A percentile compares a stretch with the other conserved stretches of the same genome.
Evolutionary conservation across 441 rosid species (phyloP).

Genomic region (Viola pubescens): DNA sequence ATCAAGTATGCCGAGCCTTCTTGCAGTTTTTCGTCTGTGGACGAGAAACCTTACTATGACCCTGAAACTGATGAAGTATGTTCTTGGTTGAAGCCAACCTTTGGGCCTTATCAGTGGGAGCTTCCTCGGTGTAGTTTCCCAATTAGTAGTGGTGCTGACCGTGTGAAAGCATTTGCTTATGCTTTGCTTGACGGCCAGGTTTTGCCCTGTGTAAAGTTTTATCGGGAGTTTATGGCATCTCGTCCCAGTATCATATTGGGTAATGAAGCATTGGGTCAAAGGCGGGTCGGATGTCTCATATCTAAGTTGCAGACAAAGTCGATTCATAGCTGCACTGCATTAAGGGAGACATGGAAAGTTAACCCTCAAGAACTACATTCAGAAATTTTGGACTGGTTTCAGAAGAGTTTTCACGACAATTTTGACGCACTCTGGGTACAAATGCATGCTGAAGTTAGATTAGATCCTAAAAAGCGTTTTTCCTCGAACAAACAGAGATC

Average conservation of each 20-base stretch:
- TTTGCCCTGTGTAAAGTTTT: constrained; percentile 53
- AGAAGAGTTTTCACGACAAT: constrained; percentile 37
- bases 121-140: constrained; percentile 50
- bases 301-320: constrained; percentile 32
- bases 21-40: constrained; percentile 47
- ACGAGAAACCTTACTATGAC: constrained; percentile 60
- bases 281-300: constrained; percentile 56
- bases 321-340: constrained; percentile 39
- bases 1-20: constrained; percentile 49
- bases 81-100: constrained; percentile 50
- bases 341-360: constrained; percentile 48
- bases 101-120: constrained; percentile 65
- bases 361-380: constrained; percentile 37
- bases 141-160: constrained; percentile 21
- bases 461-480: constrained; percentile 31
- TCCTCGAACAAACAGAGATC: constrained; percentile 10
- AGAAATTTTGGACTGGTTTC: constrained; percentile 70
- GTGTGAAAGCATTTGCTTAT: constrained; percentile 52
- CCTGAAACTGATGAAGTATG: constrained; percentile 43
- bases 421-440: constrained; percentile 55
- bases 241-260: constrained; percentile 56
- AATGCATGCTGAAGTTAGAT: constrained; percentile 44
- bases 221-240: constrained; percentile 39
- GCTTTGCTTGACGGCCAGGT: constrained; percentile 78
- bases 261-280: constrained; percentile 47